A percentile compares a stretch with the other conserved stretches of the same genome.
These are phyloP conservation scores for Fusarium ramigenum DNA, from an alignment of 2,329 filamentous ascomycete species.

Conservation along the genomic window DNA sequence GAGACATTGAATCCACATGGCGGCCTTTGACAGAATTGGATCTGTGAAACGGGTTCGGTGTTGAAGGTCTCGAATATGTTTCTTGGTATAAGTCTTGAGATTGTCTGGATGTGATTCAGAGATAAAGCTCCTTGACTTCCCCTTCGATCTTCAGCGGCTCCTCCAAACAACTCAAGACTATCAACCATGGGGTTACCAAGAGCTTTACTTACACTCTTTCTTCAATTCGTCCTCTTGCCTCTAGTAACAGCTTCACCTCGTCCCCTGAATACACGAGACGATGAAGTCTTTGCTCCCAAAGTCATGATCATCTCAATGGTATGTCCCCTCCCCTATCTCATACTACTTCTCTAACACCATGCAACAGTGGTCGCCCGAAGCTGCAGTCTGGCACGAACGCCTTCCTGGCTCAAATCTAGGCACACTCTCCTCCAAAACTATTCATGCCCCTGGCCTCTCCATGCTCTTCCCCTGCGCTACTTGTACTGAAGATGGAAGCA, in stretches of 20 bases:
- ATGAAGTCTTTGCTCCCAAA: constrained; percentile 59
- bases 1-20: constrained; percentile 33
- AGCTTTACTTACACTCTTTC: constrained; percentile 6
- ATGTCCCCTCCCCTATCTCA: constrained; percentile 27
- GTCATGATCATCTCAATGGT: constrained; percentile 72
- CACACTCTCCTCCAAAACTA: constrained; percentile 64
- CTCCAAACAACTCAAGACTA: neutral
- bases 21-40: neutral
- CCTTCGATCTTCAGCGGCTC: neutral
- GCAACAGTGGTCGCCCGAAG: constrained; percentile 69
- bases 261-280: neutral
- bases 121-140: constrained; percentile 12
- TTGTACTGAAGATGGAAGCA: constrained; percentile 66
- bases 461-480: constrained; percentile 71
- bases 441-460: constrained; percentile 70
- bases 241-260: neutral
- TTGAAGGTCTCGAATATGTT: constrained; percentile 13
- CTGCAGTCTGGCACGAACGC: constrained; percentile 67
- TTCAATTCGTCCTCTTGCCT: neutral
- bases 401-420: constrained; percentile 57
- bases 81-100: neutral
- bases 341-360: neutral
- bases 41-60: constrained; percentile 18
- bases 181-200: constrained; percentile 15
- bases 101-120: neutral